Evolutionary conservation across 306 rosid genomes (phyloP), one percentile per base, ranked within the genome.

Genomic region (Lathyrus aphaca): DNA sequence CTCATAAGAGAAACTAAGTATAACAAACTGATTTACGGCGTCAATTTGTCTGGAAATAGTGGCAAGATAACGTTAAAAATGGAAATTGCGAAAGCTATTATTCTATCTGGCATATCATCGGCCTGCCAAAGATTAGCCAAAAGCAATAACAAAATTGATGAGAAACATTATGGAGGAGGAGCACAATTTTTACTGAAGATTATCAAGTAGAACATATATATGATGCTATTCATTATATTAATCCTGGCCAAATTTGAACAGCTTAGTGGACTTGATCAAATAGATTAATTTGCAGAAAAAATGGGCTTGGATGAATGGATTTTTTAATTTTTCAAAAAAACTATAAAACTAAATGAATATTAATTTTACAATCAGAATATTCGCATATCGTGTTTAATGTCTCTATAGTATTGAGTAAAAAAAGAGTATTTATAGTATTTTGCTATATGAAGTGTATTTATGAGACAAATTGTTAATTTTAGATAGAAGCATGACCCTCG

Each of bases 41-140:
- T 1, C n/a, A 40, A 17, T 19, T 40, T 19, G 8, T 40, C 11
- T 40, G 68, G 68, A 17, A 63, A 63, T 19, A 4, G 68, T 40
- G 68, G 51, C 11, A 63, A 3, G 15, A 63, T 16, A 21, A 63
- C 21, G 68, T 63, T 63, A 23, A 63, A 63, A 63, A 63, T 19
- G 32, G 68, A 40, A 39, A 63, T 43, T 40, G 68, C 35, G 13
- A 63, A 19, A 63, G 49, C 68, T 1, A 42, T 19, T 49, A 40
- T 14, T 63, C 68, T 63, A 40, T 40, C 68, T 19, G 68, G 68
- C 17, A 3, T 42, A 11, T 63, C 35, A 17, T 6, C 10, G 17
- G 3, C 37, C 68, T 63, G 68, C 9, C 37, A 63, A 40, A 40
- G 68, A 63, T 63, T 17, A 63, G 1, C 3, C 12, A 63, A 12